These are phyloP conservation scores for Closterium sp. DNA, from an alignment of 139 green algal genomes.

Conservation along the genomic window DNA sequence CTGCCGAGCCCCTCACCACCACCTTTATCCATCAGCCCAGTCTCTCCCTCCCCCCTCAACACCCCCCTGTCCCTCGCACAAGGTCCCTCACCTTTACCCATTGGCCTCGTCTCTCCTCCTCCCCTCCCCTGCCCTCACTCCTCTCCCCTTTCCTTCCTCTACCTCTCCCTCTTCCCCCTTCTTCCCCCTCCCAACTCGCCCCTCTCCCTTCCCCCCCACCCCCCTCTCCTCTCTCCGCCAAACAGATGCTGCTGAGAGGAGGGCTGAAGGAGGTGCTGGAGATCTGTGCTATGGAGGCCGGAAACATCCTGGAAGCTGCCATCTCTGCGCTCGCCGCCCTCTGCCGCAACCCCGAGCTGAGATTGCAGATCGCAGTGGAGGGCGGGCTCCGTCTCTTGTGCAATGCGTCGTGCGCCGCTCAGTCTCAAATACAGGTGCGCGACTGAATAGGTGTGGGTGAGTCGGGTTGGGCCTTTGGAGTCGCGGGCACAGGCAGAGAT, in stretches of 20 bases:
- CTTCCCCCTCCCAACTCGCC: too few species aligned
- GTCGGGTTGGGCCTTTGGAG: too few species aligned
- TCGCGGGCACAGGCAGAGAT: neutral
- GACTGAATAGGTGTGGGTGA: neutral
- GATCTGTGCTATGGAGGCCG: slow-evolving; percentile 33
- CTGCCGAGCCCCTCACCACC: too few species aligned
- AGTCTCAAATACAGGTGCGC: slow-evolving; percentile 23
- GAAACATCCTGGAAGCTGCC: slow-evolving; percentile 33
- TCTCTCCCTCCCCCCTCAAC: too few species aligned
- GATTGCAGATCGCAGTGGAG: slow-evolving; percentile 34
- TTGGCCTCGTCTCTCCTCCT: too few species aligned
- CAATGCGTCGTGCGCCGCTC: slow-evolving; percentile 36
- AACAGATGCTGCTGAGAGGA: slow-evolving; percentile 22
- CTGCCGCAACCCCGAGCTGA: slow-evolving; percentile 42
- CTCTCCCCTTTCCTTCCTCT: too few species aligned
- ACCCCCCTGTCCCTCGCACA: too few species aligned
- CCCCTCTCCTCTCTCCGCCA: neutral
- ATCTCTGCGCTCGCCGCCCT: slow-evolving; percentile 49
- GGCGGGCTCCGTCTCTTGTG: slow-evolving; percentile 42
- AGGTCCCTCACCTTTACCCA: too few species aligned
- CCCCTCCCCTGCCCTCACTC: too few species aligned
- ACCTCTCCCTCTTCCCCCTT: too few species aligned
- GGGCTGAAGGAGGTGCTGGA: slow-evolving; percentile 11
- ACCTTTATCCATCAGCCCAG: too few species aligned
- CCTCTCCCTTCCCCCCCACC: neutral